Evolutionary conservation across 768 basidiomycete genomes (phyloP).

Genomic region (Amanita muscaria): DNA sequence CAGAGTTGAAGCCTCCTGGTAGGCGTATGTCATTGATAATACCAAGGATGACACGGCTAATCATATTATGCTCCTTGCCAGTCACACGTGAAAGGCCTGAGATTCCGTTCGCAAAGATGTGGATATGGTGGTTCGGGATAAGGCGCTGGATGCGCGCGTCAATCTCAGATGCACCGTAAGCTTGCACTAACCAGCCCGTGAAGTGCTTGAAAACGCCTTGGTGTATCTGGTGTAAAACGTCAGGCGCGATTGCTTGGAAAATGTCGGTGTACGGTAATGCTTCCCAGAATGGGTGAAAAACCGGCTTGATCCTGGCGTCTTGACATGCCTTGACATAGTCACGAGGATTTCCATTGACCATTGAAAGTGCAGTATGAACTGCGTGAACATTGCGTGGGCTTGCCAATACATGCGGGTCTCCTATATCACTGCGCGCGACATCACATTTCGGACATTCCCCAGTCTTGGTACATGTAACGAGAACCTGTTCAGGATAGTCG

Average conservation of each 20-base stretch:
- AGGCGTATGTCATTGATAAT: slow-evolving; percentile 1
- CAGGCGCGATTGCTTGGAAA: slow-evolving; percentile 25
- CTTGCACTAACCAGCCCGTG: slow-evolving; percentile 19
- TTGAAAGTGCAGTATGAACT: too few relatives aligned
- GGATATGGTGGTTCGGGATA: slow-evolving; percentile 16
- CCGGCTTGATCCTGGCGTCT: not conserved
- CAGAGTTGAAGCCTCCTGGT: not conserved
- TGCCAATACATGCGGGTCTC: not conserved
- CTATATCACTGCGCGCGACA: slow-evolving; percentile 13
- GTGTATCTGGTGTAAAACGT: slow-evolving; percentile 34
- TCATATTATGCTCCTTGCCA: slow-evolving; percentile 7
- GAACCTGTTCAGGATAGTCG: slow-evolving; percentile 38
- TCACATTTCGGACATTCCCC: slow-evolving; percentile 23
- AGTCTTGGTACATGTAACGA: slow-evolving; percentile 21
- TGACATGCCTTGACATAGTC: too few relatives aligned
- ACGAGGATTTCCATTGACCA: too few relatives aligned
- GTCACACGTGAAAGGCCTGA: slow-evolving; percentile 16
- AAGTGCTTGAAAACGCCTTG: slow-evolving; percentile 34
- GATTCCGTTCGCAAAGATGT: slow-evolving; percentile 27
- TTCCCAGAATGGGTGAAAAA: slow-evolving; percentile 18
- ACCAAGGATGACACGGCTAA: slow-evolving; percentile 9
- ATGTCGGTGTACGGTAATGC: slow-evolving; percentile 26
- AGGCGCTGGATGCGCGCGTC: slow-evolving; percentile 22
- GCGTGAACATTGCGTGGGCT: too few relatives aligned
- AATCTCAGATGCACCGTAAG: slow-evolving; percentile 17